Evolutionary conservation across 1,284 basidiomycete species (phyloP).

Genomic region (Rhodotorula sp.): DNA sequence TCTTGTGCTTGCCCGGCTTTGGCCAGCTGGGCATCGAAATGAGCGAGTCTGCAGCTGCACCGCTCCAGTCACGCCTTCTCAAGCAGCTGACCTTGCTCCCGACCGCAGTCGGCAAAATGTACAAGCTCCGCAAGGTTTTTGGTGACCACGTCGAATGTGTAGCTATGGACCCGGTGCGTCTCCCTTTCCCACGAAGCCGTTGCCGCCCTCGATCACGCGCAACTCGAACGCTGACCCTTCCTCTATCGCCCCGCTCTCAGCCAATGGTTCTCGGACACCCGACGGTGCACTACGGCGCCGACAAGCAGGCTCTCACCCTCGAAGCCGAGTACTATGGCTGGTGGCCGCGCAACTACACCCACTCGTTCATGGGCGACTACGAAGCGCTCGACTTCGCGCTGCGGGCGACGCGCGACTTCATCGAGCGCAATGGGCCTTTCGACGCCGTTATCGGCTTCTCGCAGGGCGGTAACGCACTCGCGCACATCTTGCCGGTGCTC

Average conservation of each 20-base stretch:
- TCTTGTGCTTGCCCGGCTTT: neutral
- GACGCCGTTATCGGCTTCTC: neutral
- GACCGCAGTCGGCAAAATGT: neutral
- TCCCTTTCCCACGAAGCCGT: no score
- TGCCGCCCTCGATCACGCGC: neutral
- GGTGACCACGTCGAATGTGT: conserved; percentile 3
- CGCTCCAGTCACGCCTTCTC: no score
- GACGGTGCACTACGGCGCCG: neutral
- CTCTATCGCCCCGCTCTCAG: neutral
- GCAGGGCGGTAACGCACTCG: conserved; percentile 5
- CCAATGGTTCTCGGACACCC: conserved; percentile 1
- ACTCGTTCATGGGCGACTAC: conserved; percentile 5
- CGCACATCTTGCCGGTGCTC: neutral
- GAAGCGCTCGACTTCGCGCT: neutral
- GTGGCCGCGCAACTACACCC: conserved; percentile 1
- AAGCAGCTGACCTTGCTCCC: neutral
- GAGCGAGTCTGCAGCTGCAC: neutral
- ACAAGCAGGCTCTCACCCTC: neutral
- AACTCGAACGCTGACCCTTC: neutral
- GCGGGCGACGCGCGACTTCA: neutral
- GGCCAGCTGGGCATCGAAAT: neutral
- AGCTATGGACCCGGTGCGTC: neutral
- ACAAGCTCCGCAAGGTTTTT: neutral
- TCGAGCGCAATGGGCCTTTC: neutral
- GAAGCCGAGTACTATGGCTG: neutral